A percentile compares a stretch with the other conserved stretches of the same genome.
Evolutionary conservation across 2,329 filamentous ascomycete genomes (phyloP).

Genomic region (Fusarium floridanum): DNA sequence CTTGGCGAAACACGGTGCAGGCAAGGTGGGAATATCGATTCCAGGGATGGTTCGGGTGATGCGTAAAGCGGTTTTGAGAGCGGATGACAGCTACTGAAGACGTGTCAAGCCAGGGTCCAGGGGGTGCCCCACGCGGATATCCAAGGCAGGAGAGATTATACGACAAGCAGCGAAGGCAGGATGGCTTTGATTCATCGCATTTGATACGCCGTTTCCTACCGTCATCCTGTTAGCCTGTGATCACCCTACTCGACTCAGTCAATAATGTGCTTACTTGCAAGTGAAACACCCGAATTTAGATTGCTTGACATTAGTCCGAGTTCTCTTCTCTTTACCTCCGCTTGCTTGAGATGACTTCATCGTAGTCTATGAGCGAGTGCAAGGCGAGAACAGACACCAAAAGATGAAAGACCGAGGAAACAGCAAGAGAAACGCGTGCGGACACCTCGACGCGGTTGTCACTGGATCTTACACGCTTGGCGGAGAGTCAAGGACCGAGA

Average conservation of each 20-base stretch:
- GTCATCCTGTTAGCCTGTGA: neutral
- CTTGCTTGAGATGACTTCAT: neutral
- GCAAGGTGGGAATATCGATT: constrained; percentile 22
- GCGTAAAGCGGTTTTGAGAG: neutral
- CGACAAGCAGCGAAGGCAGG: neutral
- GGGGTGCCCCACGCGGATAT: neutral
- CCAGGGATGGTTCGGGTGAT: neutral
- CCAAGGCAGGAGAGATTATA: neutral
- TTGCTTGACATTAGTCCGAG: neutral
- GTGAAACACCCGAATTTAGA: neutral
- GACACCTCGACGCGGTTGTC: neutral
- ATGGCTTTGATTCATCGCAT: neutral
- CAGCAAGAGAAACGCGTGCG: neutral
- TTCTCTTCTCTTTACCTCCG: neutral
- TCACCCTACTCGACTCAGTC: too few species aligned
- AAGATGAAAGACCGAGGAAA: neutral
- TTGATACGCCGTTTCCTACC: neutral
- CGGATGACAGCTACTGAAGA: neutral
- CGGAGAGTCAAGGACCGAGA: neutral
- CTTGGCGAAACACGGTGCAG: constrained; percentile 17
- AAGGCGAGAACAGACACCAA: neutral
- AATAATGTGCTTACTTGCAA: neutral
- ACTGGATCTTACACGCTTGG: neutral
- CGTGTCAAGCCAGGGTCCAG: neutral
- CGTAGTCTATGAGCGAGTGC: neutral